Evolutionary conservation across 2,329 filamentous ascomycete genomes (phyloP), one percentile per base, ranked within the genome.

Genomic region (Lachnellula subtilissima): DNA sequence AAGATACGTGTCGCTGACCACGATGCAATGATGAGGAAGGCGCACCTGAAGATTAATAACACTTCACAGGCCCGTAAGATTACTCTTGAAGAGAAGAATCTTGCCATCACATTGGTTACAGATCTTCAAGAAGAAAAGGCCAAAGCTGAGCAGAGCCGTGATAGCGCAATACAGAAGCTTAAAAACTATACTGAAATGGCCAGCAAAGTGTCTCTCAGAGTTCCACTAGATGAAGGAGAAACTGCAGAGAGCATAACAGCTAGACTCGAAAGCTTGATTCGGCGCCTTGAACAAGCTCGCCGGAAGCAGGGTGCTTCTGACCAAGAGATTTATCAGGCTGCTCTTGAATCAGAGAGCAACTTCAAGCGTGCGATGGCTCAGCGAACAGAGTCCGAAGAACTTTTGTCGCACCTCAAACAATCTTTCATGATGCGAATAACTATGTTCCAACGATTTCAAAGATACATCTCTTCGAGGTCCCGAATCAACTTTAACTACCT

Each of bases 401-500:
- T 78, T 5, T 70, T 76, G 32, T 60, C 68, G 14, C 65, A 72
- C 0, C 70, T 86, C 39, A 81, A 81, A 64, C 66, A 77, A 35
- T 84, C 91, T 0, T 81, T 96, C 42, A 73, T 76, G 9, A 76
- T 87, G 55, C 89, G 94, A 15, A 80, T 89, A 55, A 75, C 79
- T 28, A 85, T 91, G 64, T 99, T 91, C 88, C 79, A 83, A 55
- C 78, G 81, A 50, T 97, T 99, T 72, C 88, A 93, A 65, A 82
- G 85, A 25, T 83, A 86, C 64, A 97, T 99, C 66, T 93, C 91
- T 39, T 84, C 87, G n/a, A 84, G 88, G 54, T 89, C 94, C 47
- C 86, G 91, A 50, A 86, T 88, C 52, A 90, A 89, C 59, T 99
- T 99, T 73, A 87, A 83, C 52, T 95, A 94, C 68, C 81, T 97